Percentiles rank a stretch among this genome's conserved stretches.
phyloP scores from a whole-genome alignment of 371 early-diverging fungal species.

The Mortierella polycephala region DNA sequence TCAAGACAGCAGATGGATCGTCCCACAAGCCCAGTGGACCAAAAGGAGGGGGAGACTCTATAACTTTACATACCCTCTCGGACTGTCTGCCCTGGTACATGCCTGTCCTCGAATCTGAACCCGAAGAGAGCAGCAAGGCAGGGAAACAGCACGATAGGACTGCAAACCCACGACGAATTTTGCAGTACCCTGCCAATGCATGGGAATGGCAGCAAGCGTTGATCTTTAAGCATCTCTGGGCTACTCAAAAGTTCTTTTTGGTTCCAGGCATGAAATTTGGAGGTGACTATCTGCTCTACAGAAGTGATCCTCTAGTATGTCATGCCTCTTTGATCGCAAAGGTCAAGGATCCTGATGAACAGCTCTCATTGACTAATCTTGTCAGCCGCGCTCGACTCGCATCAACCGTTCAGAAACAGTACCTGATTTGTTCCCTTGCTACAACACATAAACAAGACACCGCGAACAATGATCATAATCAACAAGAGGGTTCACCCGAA shows the following conservation, averaged over 20 bases:
- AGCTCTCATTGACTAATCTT: slow-evolving; percentile 26
- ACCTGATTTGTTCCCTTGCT: slow-evolving; percentile 30
- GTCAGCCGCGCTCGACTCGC: slow-evolving; percentile 38
- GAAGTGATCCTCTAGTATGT: slow-evolving; percentile 37
- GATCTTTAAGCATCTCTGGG: slow-evolving; percentile 38
- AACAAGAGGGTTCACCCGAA: not conserved
- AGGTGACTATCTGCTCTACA: slow-evolving; percentile 50
- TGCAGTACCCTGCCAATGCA: not conserved
- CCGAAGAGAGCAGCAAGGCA: not conserved
- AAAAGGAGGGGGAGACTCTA: too few relatives aligned
- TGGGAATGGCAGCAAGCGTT: not conserved
- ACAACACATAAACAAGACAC: not conserved
- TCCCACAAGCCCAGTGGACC: too few relatives aligned
- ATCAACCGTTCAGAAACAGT: slow-evolving; percentile 46
- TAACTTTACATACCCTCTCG: too few relatives aligned
- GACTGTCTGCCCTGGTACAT: too few relatives aligned
- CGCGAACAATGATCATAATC: not conserved
- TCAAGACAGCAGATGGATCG: too few relatives aligned
- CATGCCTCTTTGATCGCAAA: slow-evolving; percentile 43
- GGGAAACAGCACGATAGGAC: not conserved
- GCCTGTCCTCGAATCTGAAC: too few relatives aligned
- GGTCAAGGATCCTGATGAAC: slow-evolving; percentile 10
- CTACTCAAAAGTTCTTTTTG: slow-evolving; percentile 18
- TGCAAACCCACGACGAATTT: not conserved
- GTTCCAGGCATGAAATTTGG: slow-evolving; percentile 54